Percentiles rank a stretch among this genome's conserved stretches.
phyloP scores from a whole-genome alignment of 139 green algal species.

The Chlamydomonas sphaeroides region DNA sequence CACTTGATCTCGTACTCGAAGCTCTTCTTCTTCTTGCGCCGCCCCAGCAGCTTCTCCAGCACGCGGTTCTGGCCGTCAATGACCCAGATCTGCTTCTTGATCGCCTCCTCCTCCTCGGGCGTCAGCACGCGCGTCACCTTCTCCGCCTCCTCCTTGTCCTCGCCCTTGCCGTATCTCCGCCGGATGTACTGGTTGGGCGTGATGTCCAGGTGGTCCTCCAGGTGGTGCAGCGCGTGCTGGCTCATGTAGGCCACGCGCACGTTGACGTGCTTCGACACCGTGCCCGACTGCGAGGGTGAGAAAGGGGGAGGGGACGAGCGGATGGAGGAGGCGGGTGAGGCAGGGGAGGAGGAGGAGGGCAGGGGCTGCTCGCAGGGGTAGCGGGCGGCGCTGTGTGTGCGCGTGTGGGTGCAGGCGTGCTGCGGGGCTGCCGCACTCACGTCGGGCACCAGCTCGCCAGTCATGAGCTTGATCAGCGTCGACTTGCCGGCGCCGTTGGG shows the following conservation, averaged over 20 bases:
- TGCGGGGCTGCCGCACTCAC: background rate
- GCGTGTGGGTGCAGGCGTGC: no score
- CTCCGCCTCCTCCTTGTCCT: constrained; percentile 65
- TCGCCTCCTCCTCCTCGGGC: constrained; percentile 43
- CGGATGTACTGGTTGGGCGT: constrained; percentile 93
- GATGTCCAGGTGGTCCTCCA: constrained; percentile 92
- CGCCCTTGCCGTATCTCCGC: constrained; percentile 84
- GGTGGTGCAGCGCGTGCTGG: constrained; percentile 96
- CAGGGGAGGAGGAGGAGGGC: background rate
- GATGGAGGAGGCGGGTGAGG: background rate
- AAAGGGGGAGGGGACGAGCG: background rate
- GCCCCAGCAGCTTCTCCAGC: constrained; percentile 63
- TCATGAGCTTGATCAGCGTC: constrained; percentile 90
- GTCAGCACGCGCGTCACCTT: constrained; percentile 52
- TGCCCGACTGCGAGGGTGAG: constrained; percentile 34
- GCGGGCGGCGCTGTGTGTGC: no score
- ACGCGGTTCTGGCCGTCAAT: constrained; percentile 66
- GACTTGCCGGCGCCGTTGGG: constrained; percentile 79
- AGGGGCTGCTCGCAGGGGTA: background rate
- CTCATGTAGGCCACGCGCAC: constrained; percentile 93
- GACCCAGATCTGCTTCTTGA: constrained; percentile 54
- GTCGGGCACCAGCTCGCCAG: constrained; percentile 51
- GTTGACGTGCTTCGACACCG: constrained; percentile 88
- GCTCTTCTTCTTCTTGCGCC: constrained; percentile 71
- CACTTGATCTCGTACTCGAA: constrained; percentile 70